phyloP scores from a whole-genome alignment of 108 stramenopile species.

The Discostella pseudostelligera region DNA sequence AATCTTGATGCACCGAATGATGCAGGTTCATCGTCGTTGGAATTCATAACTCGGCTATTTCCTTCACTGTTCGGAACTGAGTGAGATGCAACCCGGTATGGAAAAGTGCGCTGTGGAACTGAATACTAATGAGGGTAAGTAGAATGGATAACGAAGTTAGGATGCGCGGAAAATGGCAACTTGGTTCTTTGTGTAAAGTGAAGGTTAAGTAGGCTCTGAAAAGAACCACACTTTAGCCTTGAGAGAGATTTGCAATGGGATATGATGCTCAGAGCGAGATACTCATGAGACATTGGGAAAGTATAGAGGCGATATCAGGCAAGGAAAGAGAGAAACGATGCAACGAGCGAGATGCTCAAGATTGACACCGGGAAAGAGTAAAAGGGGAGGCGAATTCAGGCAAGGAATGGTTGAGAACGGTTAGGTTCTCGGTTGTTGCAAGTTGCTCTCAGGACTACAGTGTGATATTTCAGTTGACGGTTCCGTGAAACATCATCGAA shows the following conservation, averaged over 20 bases:
- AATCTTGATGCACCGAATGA: constrained; percentile 3
- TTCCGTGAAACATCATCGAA: constrained; percentile 41
- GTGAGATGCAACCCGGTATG: neutral
- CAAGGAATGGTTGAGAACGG: constrained; percentile 10
- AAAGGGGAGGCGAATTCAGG: constrained; percentile 22
- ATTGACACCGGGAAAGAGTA: constrained; percentile 19
- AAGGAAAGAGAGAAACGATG: constrained; percentile 9
- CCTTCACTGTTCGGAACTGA: neutral
- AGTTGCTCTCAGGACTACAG: constrained; percentile 32
- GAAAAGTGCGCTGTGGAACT: too few species aligned
- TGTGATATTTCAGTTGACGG: constrained; percentile 23
- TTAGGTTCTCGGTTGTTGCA: constrained; percentile 5
- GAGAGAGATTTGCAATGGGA: constrained; percentile 30
- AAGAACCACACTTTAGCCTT: constrained; percentile 48
- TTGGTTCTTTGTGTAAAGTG: constrained; percentile 36
- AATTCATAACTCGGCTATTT: neutral
- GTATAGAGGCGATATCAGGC: constrained; percentile 4
- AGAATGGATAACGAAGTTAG: neutral
- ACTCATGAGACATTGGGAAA: constrained; percentile 1
- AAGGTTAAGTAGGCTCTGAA: constrained; percentile 45
- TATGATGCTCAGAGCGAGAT: constrained; percentile 24
- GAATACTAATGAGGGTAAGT: too few species aligned
- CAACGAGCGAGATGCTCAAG: constrained; percentile 19
- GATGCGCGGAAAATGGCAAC: too few species aligned
- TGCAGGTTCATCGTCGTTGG: constrained; percentile 1